A percentile compares a stretch with the other conserved stretches of the same genome.
phyloP scores from a whole-genome alignment of 352 stramenopile genomes.

The Phytophthora citrophthora region DNA sequence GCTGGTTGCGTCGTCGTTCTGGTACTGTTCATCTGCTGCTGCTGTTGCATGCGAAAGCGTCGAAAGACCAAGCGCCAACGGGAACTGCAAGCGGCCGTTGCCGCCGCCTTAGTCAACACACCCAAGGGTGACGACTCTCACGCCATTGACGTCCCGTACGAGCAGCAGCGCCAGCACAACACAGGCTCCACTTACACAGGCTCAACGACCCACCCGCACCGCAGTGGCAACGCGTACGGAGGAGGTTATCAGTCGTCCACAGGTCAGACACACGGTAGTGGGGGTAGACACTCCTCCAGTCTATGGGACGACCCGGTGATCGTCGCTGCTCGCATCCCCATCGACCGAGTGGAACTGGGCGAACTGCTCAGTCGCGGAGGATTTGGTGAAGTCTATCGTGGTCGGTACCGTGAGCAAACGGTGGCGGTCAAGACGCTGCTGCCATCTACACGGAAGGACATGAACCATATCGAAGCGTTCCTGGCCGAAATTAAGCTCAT shows the following conservation, averaged over 20 bases:
- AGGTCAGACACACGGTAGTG: constrained; percentile 7
- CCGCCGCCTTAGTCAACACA: constrained; percentile 22
- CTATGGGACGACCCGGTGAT: constrained; percentile 48
- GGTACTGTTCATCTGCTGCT: constrained; percentile 29
- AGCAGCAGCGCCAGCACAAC: constrained; percentile 23
- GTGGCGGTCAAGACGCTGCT: constrained; percentile 52
- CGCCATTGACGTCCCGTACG: constrained; percentile 25
- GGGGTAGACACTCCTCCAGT: constrained; percentile 18
- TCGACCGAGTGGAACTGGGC: constrained; percentile 45
- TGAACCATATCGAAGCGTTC: constrained; percentile 47
- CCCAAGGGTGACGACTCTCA: constrained; percentile 25
- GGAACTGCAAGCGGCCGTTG: constrained; percentile 27
- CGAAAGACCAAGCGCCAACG: constrained; percentile 20
- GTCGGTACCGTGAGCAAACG: constrained; percentile 37
- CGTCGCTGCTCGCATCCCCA: constrained; percentile 41
- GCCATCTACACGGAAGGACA: constrained; percentile 35
- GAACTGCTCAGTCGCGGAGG: constrained; percentile 40
- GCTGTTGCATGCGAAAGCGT: constrained; percentile 32
- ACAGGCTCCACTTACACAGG: constrained; percentile 32
- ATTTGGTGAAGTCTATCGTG: constrained; percentile 47
- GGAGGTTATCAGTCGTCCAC: constrained; percentile 15
- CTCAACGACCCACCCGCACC: constrained; percentile 16
- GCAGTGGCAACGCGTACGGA: constrained; percentile 15
- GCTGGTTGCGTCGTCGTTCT: constrained; percentile 24
- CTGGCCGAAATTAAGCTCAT: constrained; percentile 52